A percentile compares a stretch with the other conserved stretches of the same genome.
Evolutionary conservation across 371 early-diverging fungal species (phyloP).

Genomic region (Mucor circinelloides): DNA sequence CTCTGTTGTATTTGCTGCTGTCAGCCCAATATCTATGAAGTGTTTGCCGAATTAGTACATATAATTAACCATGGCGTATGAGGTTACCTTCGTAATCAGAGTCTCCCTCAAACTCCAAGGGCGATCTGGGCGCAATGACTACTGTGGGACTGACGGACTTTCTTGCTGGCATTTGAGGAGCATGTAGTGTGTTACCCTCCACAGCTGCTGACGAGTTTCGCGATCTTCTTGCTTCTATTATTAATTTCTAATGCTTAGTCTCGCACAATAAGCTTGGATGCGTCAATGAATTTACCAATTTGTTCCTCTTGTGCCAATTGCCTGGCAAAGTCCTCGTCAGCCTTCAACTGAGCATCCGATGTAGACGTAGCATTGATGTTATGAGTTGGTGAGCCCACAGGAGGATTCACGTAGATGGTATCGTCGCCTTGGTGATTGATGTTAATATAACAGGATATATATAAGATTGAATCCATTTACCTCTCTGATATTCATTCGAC

Average conservation of each 20-base stretch:
- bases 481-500: conserved; percentile 3
- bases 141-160: conserved; percentile 8
- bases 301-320: conserved; percentile 38
- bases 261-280: no score
- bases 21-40: conserved; percentile 22
- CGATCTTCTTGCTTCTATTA: conserved; percentile 4
- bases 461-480: neutral
- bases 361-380: conserved; percentile 7
- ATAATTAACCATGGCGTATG: no score
- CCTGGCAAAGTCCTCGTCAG: conserved; percentile 51
- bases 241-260: neutral
- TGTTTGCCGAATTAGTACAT: no score
- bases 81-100: conserved; percentile 27
- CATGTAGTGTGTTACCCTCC: neutral
- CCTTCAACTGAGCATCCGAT: conserved; percentile 41
- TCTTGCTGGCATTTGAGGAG: conserved; percentile 19
- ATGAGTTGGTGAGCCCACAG: neutral
- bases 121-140: conserved; percentile 25
- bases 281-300: neutral
- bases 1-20: conserved; percentile 4
- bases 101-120: conserved; percentile 23
- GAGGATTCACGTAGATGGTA: conserved; percentile 31
- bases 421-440: conserved; percentile 6
- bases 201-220: conserved; percentile 4
- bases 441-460: neutral